Percentiles rank a stretch among this genome's conserved stretches.
These are phyloP conservation scores for Echinosophora koreensis DNA, from an alignment of 306 rosid species.

Conservation along the genomic window DNA sequence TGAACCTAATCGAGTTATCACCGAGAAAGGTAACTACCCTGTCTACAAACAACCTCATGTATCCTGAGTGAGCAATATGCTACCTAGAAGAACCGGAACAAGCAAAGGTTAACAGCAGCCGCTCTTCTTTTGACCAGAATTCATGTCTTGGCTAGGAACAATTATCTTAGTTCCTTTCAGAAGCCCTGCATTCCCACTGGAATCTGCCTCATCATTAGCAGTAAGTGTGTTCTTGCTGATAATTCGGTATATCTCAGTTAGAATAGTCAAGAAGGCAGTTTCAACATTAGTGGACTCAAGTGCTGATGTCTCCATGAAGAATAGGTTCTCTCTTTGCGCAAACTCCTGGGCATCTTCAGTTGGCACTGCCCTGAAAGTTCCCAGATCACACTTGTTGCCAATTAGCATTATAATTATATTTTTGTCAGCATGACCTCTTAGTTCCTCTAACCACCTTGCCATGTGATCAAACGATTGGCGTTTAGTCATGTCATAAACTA, in stretches of 20 bases:
- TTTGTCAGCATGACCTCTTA: constrained; percentile 83
- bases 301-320: constrained; percentile 96
- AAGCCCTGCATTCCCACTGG: constrained; percentile 55
- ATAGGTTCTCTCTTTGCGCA: constrained; percentile 90
- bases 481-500: constrained; percentile 88
- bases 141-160: constrained; percentile 62
- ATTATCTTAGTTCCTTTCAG: constrained; percentile 72
- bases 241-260: constrained; percentile 76
- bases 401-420: constrained; percentile 83
- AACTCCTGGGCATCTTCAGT: constrained; percentile 91
- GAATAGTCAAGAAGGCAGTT: too few species aligned
- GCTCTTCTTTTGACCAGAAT: constrained; percentile 29
- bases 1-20: too few species aligned
- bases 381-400: constrained; percentile 88
- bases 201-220: constrained; percentile 48
- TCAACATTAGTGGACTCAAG: constrained; percentile 90
- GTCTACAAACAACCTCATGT: constrained; percentile 40
- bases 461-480: constrained; percentile 93
- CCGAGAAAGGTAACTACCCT: too few species aligned
- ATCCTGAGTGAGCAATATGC: constrained; percentile 28
- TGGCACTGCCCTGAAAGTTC: constrained; percentile 84
- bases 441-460: constrained; percentile 88
- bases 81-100: constrained; percentile 13
- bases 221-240: constrained; percentile 74
- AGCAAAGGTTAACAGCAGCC: constrained; percentile 65